A percentile compares a stretch with the other conserved stretches of the same genome.
Evolutionary conservation across 2,329 filamentous ascomycete species (phyloP).

Genomic region (Cytospora schulzeri): DNA sequence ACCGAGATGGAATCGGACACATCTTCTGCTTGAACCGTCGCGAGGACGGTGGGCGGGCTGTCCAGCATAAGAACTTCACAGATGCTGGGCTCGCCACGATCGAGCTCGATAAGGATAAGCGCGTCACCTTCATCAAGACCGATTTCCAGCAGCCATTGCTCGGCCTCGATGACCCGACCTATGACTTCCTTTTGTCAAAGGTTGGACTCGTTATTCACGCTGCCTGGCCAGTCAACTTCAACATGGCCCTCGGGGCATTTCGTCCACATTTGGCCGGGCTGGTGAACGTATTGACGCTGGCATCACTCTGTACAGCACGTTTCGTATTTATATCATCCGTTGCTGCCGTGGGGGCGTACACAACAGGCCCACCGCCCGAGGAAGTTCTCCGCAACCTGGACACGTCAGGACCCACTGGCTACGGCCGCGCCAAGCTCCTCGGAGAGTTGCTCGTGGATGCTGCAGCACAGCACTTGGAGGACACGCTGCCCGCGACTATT

Average conservation of each 20-base stretch:
- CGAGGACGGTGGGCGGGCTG: constrained; percentile 27
- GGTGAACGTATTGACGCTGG: constrained; percentile 30
- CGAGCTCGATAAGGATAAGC: constrained; percentile 12
- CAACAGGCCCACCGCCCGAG: constrained; percentile 25
- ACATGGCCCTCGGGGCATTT: constrained; percentile 29
- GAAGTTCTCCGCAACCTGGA: constrained; percentile 24
- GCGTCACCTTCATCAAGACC: constrained; percentile 31
- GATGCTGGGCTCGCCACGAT: constrained; percentile 5
- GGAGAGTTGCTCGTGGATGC: constrained; percentile 33
- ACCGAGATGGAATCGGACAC: constrained; percentile 26
- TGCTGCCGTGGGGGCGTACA: constrained; percentile 24
- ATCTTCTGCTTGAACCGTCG: constrained; percentile 36
- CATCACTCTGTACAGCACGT: constrained; percentile 13
- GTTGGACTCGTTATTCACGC: constrained; percentile 32
- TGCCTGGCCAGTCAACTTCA: constrained; percentile 35
- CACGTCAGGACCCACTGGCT: constrained; percentile 29
- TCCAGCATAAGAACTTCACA: constrained; percentile 22
- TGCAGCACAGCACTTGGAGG: constrained; percentile 28
- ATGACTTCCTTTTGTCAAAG: constrained; percentile 23
- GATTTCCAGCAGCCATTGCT: constrained; percentile 30
- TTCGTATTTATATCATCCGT: constrained; percentile 33
- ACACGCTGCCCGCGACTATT: constrained; percentile 24
- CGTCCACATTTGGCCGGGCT: constrained; percentile 31
- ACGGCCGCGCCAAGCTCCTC: constrained; percentile 35
- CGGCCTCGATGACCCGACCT: constrained; percentile 27